Conservation (phyloP, 352 stramenopile species). For the Globisporangium abappressorium region DNA sequence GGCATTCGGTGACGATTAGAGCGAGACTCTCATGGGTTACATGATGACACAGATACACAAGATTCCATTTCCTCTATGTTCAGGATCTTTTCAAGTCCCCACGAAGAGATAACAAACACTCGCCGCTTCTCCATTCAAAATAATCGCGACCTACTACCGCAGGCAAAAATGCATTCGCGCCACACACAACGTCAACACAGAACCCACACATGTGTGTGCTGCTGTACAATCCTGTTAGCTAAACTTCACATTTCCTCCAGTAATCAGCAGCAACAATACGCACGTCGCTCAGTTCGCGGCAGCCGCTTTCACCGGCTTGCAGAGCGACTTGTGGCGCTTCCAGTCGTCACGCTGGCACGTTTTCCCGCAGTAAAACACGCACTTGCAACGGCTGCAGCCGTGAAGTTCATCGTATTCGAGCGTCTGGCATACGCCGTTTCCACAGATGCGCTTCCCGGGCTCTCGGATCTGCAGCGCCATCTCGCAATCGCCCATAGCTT, state of each 20-base stretch:
- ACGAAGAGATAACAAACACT: too few relatives aligned
- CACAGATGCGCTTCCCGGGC: conserved; percentile 48
- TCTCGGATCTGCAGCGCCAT: conserved; percentile 41
- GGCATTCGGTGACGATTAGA: too few relatives aligned
- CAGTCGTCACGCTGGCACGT: conserved; percentile 63
- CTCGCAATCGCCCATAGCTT: conserved; percentile 53
- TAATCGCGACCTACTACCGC: too few relatives aligned
- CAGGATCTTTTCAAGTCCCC: background rate
- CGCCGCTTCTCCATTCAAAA: too few relatives aligned
- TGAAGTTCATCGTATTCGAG: conserved; percentile 52
- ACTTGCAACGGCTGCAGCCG: conserved; percentile 58
- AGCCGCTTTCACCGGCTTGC: conserved; percentile 21
- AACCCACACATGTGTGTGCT: too few relatives aligned
- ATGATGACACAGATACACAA: too few relatives aligned
- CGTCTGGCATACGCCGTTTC: conserved; percentile 43
- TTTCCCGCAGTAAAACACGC: conserved; percentile 70
- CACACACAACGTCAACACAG: too few relatives aligned
- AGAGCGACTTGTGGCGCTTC: conserved; percentile 59
- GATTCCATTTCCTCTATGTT: too few relatives aligned
- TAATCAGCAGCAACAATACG: background rate
- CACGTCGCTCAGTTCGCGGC: conserved; percentile 9
- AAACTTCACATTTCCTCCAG: background rate
- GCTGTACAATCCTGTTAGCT: background rate
- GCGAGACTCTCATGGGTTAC: too few relatives aligned
- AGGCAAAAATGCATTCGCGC: too few relatives aligned